These are phyloP conservation scores for Sarocladiaceae sp. DNA, from an alignment of 2,329 filamentous ascomycete species.

Conservation along the genomic window DNA sequence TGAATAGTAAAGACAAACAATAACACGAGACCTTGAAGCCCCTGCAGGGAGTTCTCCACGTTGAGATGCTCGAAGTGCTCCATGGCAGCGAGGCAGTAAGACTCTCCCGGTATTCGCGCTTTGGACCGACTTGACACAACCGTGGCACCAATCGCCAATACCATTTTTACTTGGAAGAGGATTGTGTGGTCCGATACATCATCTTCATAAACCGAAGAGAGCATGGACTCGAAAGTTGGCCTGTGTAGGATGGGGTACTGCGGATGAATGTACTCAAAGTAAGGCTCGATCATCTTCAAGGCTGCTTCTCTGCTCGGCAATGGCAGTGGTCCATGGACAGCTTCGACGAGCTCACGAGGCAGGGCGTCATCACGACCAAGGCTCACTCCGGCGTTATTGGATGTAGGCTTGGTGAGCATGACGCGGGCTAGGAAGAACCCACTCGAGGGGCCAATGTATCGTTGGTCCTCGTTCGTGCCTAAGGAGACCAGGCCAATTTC, in stretches of 20 bases:
- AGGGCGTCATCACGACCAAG: neutral
- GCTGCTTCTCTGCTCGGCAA: conserved; percentile 28
- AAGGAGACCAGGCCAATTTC: conserved; percentile 48
- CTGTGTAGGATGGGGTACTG: conserved; percentile 45
- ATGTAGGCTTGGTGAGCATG: conserved; percentile 33
- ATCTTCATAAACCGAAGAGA: conserved; percentile 29
- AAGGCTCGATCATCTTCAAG: conserved; percentile 34
- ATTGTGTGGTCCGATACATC: conserved; percentile 15
- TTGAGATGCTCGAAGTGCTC: conserved; percentile 38
- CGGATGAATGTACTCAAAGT: conserved; percentile 41
- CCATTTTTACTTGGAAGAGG: conserved; percentile 46
- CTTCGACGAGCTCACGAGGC: conserved; percentile 23
- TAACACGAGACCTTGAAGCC: conserved; percentile 41
- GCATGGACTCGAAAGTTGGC: conserved; percentile 32
- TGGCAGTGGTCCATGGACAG: conserved; percentile 24
- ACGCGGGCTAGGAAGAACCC: conserved; percentile 47
- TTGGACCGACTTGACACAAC: conserved; percentile 36
- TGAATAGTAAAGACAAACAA: conserved; percentile 44
- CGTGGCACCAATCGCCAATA: conserved; percentile 42
- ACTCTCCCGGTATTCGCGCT: conserved; percentile 38
- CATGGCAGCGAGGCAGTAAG: conserved; percentile 42
- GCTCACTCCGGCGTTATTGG: conserved; percentile 15
- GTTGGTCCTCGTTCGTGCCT: conserved; percentile 37
- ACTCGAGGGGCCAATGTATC: conserved; percentile 50
- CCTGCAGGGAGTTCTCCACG: conserved; percentile 40